Evolutionary conservation across 116 monocot species (phyloP), one percentile per base, ranked within the genome.

Genomic region (Cymodocea nodosa): DNA sequence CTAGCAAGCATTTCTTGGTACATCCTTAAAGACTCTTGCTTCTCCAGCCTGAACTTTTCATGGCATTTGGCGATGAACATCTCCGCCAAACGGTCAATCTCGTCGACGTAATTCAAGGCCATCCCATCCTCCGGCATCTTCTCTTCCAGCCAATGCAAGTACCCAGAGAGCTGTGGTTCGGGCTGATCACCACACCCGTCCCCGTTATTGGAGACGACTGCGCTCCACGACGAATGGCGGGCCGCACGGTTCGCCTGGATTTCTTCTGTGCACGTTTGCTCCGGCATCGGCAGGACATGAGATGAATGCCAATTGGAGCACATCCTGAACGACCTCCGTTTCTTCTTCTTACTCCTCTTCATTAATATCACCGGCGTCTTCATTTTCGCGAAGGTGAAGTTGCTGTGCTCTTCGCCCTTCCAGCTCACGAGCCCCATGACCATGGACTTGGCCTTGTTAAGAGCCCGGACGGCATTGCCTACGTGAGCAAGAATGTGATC

Each of bases 1-100:
- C 89, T 84, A 15, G 80, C 86, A 72, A 93, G 85, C 93, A 89
- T 93, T 68, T 93, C 93, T 23, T 86, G 85, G 64, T 83, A 93
- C 78, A 79, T 84, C 84, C 93, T 85, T 25, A 83, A 93, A 3
- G 93, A 93, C 71, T 93, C 89, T 68, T 88, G 81, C 85, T 93
- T 93, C 83, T 93, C 93, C 68, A 93, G 50, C 76, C 76, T 85
- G 55, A 89, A 93, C 73, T 88, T 93, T 77, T 93, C 93, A 66
- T 93, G 85, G 83, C 85, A 89, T n/a, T 75, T 88, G 0, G 69
- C 81, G 14, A 93, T 93, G 79, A 93, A 93, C 74, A 65, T 83
- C 77, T 93, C 93, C 0, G 93, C 93, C 10, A 85, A 83, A 51
- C 75, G 71, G 36, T 93, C 83, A 39, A 93, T 93, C 81, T 89